A percentile compares a stretch with the other conserved stretches of the same genome.
These are phyloP conservation scores for Ophiostoma piceae DNA, from an alignment of 2,329 filamentous ascomycete genomes.

Conservation along the genomic window DNA sequence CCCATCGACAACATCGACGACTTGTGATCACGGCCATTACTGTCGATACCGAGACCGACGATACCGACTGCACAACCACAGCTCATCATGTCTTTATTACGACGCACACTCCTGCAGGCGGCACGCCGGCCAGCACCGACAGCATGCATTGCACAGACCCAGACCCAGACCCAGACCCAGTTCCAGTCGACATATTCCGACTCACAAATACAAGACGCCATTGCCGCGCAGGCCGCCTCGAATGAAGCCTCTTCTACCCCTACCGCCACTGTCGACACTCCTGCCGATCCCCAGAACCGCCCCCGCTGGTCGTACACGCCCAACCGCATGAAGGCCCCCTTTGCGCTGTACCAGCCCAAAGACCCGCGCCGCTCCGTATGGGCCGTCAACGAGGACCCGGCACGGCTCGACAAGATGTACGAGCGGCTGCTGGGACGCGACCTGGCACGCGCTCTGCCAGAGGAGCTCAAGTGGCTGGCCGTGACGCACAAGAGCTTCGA, in stretches of 20 bases:
- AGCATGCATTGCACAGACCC: background rate
- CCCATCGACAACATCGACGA: background rate
- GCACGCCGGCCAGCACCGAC: constrained; percentile 5
- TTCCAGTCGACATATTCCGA: constrained; percentile 13
- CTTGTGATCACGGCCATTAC: background rate
- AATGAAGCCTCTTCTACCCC: background rate
- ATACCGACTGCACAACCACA: background rate
- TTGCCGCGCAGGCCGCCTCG: background rate
- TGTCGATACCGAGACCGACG: background rate
- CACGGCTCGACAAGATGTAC: constrained; percentile 71
- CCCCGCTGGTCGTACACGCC: constrained; percentile 71
- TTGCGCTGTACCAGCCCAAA: constrained; percentile 56
- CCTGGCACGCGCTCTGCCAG: constrained; percentile 68
- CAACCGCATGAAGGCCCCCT: constrained; percentile 61
- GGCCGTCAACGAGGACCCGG: constrained; percentile 70
- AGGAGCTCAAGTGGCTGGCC: constrained; percentile 94
- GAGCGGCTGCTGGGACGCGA: constrained; percentile 66
- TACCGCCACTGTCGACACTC: constrained; percentile 14
- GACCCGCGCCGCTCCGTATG: constrained; percentile 51
- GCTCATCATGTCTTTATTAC: constrained; percentile 14
- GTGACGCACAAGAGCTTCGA: constrained; percentile 98
- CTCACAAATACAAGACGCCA: constrained; percentile 14
- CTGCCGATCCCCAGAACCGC: constrained; percentile 22
- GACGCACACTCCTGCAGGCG: constrained; percentile 12
- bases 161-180: background rate